phyloP scores from a whole-genome alignment of 768 basidiomycete species.

The Jaapia argillacea region DNA sequence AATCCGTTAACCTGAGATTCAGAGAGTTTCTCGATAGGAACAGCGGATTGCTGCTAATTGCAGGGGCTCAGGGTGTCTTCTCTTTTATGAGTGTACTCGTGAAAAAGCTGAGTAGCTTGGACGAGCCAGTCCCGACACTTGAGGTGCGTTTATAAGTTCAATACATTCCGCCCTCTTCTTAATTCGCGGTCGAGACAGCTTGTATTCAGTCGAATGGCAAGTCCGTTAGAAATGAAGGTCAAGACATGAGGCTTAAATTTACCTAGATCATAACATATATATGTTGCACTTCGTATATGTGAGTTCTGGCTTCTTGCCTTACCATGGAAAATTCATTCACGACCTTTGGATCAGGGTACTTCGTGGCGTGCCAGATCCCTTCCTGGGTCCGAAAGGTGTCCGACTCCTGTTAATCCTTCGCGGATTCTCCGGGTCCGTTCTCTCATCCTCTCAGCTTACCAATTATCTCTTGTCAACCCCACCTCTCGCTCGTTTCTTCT shows the following conservation, averaged over 20 bases:
- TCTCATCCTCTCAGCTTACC: conserved; percentile 39
- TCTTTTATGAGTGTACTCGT: conserved; percentile 53
- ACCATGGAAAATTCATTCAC: not conserved
- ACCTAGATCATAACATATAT: conserved; percentile 40
- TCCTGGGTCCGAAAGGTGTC: conserved; percentile 35
- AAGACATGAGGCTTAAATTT: not conserved
- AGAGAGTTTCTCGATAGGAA: conserved; percentile 23
- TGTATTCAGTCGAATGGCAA: conserved; percentile 50
- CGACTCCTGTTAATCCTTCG: not conserved
- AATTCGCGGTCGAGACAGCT: conserved; percentile 21
- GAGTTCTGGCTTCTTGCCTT: not conserved
- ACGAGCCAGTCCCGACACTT: conserved; percentile 46
- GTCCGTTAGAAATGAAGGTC: conserved; percentile 5
- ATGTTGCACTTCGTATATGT: conserved; percentile 43
- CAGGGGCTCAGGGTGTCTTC: conserved; percentile 46
- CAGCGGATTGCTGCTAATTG: conserved; percentile 50
- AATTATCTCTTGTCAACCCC: conserved; percentile 42
- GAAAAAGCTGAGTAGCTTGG: conserved; percentile 47
- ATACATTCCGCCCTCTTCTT: not conserved
- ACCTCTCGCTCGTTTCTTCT: not conserved
- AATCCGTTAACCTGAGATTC: not conserved
- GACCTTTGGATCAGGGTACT: conserved; percentile 14
- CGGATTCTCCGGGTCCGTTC: conserved; percentile 13
- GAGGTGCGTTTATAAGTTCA: conserved; percentile 29
- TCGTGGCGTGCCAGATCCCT: conserved; percentile 41